Base-by-base conservation (phyloP, 1,139 yeast species). In the Suhomyces terraborum region DNA sequence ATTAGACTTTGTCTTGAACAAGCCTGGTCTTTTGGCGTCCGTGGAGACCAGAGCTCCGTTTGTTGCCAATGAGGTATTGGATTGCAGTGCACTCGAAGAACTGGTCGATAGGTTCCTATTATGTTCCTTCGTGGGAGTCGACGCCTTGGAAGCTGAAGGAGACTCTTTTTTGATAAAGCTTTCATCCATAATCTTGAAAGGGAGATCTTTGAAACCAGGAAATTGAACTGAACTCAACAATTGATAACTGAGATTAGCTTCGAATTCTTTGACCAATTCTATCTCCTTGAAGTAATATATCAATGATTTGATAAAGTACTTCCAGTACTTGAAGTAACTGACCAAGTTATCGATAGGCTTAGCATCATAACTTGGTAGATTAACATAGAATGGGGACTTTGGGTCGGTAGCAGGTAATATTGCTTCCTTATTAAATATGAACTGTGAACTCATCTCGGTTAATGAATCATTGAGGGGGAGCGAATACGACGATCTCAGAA, bases 271-370 rank as follows among this genome's bases (percentile, higher is more conserved):
- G 21, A 85, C 82, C 42, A 80, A 67, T 4, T 82, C 67, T 32
- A 82, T 70, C 50, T 84, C 87, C 48, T 77, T 79, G 50, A 81
- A 73, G 58, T 85, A 85, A 47, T 71, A 69, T 24, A 80, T 68
- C 45, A 84, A 58, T 13, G 85, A 80, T 52, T 80, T 81, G 48
- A 85, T 70, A 46, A 84, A 75, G 59, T 78, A 79, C 54, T 84
- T 80, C 88, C 91, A 85, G 43, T 77, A 74, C 46, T 81, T 80
- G 60, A 85, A 84, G 54, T 85, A 69, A 42, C 69, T 75, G 40
- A 77, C 62, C 53, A 79, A 63, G 40, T 70, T 70, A 50, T 77
- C 80, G 16, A 77, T 69, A 3, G 83, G 83, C 42, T 57, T 66
- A 20, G 75, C 56, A 43, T 69, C 75, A 39, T 54, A 58, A 2